A percentile compares a stretch with the other conserved stretches of the same genome.
Evolutionary conservation across 2,329 filamentous ascomycete species (phyloP).

Genomic region (Chaetomium olivaceum): DNA sequence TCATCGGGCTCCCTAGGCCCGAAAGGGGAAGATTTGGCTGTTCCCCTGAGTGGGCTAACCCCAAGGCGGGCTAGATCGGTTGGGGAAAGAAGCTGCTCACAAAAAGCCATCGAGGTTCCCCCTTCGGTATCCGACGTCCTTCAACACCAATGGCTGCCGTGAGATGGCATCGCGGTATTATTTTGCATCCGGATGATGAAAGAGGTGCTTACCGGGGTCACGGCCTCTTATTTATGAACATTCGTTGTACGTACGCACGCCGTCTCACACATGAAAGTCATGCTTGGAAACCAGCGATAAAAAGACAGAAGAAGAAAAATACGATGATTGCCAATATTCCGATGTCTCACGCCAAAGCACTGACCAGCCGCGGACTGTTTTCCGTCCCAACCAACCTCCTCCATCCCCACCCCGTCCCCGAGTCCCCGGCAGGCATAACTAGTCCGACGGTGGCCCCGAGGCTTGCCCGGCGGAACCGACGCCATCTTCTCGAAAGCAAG

Average conservation of each 20-base stretch:
- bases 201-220: background rate
- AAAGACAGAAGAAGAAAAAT: background rate
- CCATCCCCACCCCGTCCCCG: no score
- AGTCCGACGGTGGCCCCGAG: background rate
- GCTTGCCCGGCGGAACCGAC: background rate
- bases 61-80: background rate
- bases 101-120: background rate
- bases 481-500: background rate
- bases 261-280: background rate
- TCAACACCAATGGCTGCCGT: background rate
- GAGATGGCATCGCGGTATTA: background rate
- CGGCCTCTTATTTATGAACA: background rate
- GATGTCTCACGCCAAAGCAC: conserved; percentile 1
- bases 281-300: background rate
- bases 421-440: background rate
- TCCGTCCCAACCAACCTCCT: background rate
- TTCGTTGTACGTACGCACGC: background rate
- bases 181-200: background rate
- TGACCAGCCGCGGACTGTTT: background rate
- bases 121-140: background rate
- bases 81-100: background rate
- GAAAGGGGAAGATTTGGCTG: conserved; percentile 9
- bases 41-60: conserved; percentile 2
- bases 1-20: background rate
- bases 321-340: background rate